Base-by-base conservation (phyloP, 2,329 filamentous ascomycete species). In the Xylariales sp. region DNA sequence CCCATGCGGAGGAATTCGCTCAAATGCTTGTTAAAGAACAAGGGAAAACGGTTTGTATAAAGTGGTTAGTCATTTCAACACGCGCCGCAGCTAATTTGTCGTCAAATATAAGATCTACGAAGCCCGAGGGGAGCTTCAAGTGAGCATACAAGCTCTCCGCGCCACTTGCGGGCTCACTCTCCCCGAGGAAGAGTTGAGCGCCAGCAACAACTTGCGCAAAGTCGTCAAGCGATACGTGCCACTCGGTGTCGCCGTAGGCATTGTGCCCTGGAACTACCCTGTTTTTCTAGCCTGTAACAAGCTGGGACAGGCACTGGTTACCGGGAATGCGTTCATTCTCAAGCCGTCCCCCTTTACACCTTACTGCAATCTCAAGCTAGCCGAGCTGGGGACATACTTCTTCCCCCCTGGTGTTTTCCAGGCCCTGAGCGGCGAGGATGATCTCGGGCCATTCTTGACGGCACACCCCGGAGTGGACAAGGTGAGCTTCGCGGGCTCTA, bases 361-460 rank as follows among this genome's bases (percentile, higher is more conserved):
- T 0, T 71, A 73, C 39, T 71, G 63, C 2, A 80, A 80, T 4
- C 80, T 91, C 45, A 90, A 91, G 77, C 3, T 89, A 14, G 84
- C 82, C n/a, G 87, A 90, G 76, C 75, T 91, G 2, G 86, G 82
- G 0, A 82, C 86, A 65, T 75, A 83, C 30, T 80, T 89, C 77
- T 87, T 90, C 77, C 87, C 87, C 2, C 83, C 87, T 0, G 89
- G 89, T 46, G 86, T 91, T 16, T 74, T 90, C 1, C 88, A 90
- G 72, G 85, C 82, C 0, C 77, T 91, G 3, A 85, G 85, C 57
- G 89, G 89, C 5, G 87, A 87, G 63, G 88, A 90, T 71, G 80
- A 82, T 54, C 83, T 91, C 5, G 89, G 89, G 4, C 86, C 85
- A 0, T 83, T 82, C 82, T 76, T 90, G 60, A 89, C 86, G 0